Base-by-base conservation (phyloP, 192 early-diverging fungal species). In the Funneliformis mosseae region DNA sequence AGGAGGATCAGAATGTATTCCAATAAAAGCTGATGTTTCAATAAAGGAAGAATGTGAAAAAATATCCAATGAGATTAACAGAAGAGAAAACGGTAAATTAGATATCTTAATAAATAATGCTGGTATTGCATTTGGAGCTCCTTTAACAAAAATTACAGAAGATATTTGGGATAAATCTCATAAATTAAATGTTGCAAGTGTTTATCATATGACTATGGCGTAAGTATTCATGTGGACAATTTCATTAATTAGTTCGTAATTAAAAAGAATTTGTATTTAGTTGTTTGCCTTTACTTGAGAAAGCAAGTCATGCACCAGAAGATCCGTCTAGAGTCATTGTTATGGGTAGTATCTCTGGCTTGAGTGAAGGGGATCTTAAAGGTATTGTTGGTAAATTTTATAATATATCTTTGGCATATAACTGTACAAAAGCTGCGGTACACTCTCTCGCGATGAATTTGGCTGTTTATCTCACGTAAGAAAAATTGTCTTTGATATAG, bases 51-150 rank as follows among this genome's bases (percentile, higher is more conserved):
- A 59, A 80, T n/a, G 82, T 90, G 62, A 83, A 82, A 23, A 62
- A 87, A 50, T 76, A 74, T 39, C 83, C 92, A 33, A 86, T 85
- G 7, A 71, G 33, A 5, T 74, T 82, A 80, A 68, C 93, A 28
- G 72, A 60, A 2, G 63, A 83, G 75, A 62, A 62, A 46, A 76
- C 21, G 69, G 77, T 76, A 95, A 97, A 82, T 73, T 97, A 66
- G 86, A 97, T 83, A 88, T 97, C 8, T 86, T 98, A 25, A 86
- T 98, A 64, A 98, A 98, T 87, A 98, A 98, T 83, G 87, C 91
- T 6, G 93, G 91, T 5, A 92, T 89, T 21, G 82, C 67, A 45
- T 63, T 70, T 68, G 39, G 8, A 23, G 18, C 55, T 73, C 21
- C 71, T 42, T 28, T 76, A 42, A 63, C 38, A 25, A 6, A 76